These are phyloP conservation scores for Eryngium alpinum DNA, from an alignment of 140 eudicot genomes.

Conservation along the genomic window DNA sequence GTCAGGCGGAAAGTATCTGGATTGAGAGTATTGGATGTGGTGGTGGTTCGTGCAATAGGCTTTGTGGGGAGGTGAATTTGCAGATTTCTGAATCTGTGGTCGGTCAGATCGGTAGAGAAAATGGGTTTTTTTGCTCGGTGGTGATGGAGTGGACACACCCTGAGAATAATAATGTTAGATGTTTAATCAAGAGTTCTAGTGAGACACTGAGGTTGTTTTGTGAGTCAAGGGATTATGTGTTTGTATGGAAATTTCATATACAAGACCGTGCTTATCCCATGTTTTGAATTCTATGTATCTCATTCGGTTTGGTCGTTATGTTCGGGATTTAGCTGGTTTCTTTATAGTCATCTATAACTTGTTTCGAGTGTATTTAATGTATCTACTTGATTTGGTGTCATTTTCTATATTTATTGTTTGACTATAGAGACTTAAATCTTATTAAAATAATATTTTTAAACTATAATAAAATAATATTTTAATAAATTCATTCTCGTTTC, in stretches of 20 bases:
- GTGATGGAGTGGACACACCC: conserved; percentile 61
- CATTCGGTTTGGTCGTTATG: too few relatives aligned
- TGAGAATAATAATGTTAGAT: conserved; percentile 29
- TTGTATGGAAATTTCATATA: conserved; percentile 69
- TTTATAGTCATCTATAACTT: too few relatives aligned
- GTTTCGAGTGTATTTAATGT: too few relatives aligned
- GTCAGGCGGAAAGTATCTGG: conserved; percentile 86
- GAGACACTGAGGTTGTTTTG: conserved; percentile 47
- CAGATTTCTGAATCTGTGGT: conserved; percentile 20
- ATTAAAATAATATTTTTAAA: too few relatives aligned
- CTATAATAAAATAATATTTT: too few relatives aligned
- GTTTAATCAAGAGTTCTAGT: conserved; percentile 40
- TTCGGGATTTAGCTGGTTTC: too few relatives aligned
- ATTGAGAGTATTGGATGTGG: conserved; percentile 19
- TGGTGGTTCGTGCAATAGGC: conserved; percentile 50
- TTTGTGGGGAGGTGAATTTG: conserved; percentile 74
- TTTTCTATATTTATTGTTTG: too few relatives aligned
- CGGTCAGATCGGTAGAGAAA: conserved; percentile 5
- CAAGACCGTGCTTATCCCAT: conserved; percentile 12
- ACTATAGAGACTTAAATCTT: too few relatives aligned
- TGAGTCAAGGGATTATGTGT: conserved; percentile 52
- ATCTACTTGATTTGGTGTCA: too few relatives aligned
- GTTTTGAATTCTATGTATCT: too few relatives aligned
- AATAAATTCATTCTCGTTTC: too few relatives aligned
- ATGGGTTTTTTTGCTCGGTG: conserved; percentile 61